Conservation (phyloP, 768 basidiomycete genomes). For the Tylopilus rubrobrunneus region DNA sequence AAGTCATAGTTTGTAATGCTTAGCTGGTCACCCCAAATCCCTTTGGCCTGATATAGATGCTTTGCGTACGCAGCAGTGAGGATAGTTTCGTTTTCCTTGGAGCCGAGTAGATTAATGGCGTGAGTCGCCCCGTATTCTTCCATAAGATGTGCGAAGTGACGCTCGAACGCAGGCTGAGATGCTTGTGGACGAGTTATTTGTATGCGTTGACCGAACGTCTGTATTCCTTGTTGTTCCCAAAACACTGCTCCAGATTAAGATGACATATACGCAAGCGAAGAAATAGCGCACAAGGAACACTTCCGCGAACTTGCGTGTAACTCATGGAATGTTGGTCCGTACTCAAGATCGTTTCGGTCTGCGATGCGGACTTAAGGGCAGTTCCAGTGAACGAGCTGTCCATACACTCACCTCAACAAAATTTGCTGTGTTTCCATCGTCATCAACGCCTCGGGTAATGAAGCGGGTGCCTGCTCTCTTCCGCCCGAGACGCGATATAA, state of each 20-base stretch:
- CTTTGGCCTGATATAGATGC: conserved; percentile 67
- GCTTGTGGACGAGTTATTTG: conserved; percentile 95
- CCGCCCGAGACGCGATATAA: conserved; percentile 89
- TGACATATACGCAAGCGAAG: not conserved
- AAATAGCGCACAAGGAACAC: conserved; percentile 76
- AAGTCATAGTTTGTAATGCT: conserved; percentile 92
- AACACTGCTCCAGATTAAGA: conserved; percentile 58
- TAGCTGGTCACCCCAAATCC: conserved; percentile 62
- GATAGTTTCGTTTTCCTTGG: conserved; percentile 87
- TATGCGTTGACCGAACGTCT: conserved; percentile 91
- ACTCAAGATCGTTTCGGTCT: conserved; percentile 91
- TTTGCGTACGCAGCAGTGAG: conserved; percentile 80
- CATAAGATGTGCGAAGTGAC: conserved; percentile 83
- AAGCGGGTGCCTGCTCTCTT: conserved; percentile 96
- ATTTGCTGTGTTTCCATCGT: conserved; percentile 92
- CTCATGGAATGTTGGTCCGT: conserved; percentile 86
- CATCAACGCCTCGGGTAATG: conserved; percentile 94
- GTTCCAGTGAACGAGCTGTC: not conserved
- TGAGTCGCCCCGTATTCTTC: conserved; percentile 85
- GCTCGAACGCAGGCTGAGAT: conserved; percentile 95
- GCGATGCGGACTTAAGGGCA: conserved; percentile 14
- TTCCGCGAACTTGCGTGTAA: conserved; percentile 92
- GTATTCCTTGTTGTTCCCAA: conserved; percentile 97
- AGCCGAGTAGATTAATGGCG: conserved; percentile 87
- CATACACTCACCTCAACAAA: conserved; percentile 78